Conservation (phyloP, 306 rosid genomes). For the Vicia villosa region DNA sequence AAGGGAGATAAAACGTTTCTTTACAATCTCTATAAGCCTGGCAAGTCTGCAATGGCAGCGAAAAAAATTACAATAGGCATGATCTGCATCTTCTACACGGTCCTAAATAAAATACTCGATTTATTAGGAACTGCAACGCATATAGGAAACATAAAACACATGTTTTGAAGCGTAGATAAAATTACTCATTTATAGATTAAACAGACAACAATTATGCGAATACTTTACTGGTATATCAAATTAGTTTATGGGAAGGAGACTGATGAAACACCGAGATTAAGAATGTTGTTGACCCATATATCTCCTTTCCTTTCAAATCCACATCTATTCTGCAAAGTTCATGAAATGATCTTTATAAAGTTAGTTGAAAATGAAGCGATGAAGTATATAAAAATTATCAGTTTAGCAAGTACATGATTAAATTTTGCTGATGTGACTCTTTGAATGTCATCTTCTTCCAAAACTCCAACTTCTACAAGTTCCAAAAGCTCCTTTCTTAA, state of each 20-base stretch:
- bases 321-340: constrained; percentile 82
- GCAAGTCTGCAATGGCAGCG: constrained; percentile 60
- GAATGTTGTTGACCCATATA: constrained; percentile 91
- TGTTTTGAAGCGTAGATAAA: no score
- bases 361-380: constrained; percentile 15
- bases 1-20: constrained; percentile 73
- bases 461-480: constrained; percentile 78
- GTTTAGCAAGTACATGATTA: constrained; percentile 71
- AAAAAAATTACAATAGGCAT: constrained; percentile 24
- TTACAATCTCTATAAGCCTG: constrained; percentile 77
- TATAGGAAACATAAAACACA: constrained; percentile 10
- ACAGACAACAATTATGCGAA: constrained; percentile 7
- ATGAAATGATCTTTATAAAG: constrained; percentile 30
- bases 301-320: constrained; percentile 93
- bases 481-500: constrained; percentile 86
- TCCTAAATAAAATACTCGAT: constrained; percentile 17
- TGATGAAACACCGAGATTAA: constrained; percentile 94
- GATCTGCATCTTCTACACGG: constrained; percentile 7
- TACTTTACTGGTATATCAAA: constrained; percentile 13
- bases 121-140: background rate
- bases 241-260: constrained; percentile 43
- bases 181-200: no score
- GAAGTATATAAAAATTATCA: constrained; percentile 16
- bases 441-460: constrained; percentile 74
- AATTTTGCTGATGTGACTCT: constrained; percentile 59